Percentiles rank a stretch among this genome's conserved stretches.
Conservation (phyloP, 1,284 basidiomycete species). For the Megacollybia platyphylla region DNA sequence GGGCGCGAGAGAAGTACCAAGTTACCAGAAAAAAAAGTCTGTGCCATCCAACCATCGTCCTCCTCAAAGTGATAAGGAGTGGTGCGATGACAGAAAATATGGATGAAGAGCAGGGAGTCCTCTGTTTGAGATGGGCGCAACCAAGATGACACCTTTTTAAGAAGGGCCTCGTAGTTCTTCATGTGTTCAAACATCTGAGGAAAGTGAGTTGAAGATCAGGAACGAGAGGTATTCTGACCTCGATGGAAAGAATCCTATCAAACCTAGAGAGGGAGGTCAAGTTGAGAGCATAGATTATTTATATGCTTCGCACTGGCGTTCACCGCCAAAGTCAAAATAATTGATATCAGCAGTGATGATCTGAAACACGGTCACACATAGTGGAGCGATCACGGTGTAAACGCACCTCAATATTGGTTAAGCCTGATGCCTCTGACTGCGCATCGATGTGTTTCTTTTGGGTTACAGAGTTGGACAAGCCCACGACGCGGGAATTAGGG, state of each 20-base stretch:
- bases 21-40: constrained; percentile 64
- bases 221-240: constrained; percentile 20
- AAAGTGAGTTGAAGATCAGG: not conserved
- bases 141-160: constrained; percentile 62
- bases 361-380: constrained; percentile 13
- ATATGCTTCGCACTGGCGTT: constrained; percentile 26
- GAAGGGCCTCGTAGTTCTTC: constrained; percentile 63
- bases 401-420: constrained; percentile 44
- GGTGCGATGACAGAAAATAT: constrained; percentile 63
- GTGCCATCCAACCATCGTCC: constrained; percentile 67
- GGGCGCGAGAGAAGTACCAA: not conserved
- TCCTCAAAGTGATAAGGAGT: constrained; percentile 68
- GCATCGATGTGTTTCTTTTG: constrained; percentile 61
- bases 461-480: constrained; percentile 61
- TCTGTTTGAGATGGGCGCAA: constrained; percentile 28
- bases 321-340: constrained; percentile 42
- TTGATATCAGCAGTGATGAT: constrained; percentile 70
- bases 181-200: constrained; percentile 72
- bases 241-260: constrained; percentile 65
- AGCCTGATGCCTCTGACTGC: constrained; percentile 35
- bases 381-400: not conserved
- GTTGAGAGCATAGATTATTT: not conserved
- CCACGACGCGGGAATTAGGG: constrained; percentile 52
- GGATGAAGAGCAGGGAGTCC: constrained; percentile 49
- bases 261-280: constrained; percentile 28